Base-by-base conservation (phyloP, 352 stramenopile genomes). In the Phytophthora cajani region DNA sequence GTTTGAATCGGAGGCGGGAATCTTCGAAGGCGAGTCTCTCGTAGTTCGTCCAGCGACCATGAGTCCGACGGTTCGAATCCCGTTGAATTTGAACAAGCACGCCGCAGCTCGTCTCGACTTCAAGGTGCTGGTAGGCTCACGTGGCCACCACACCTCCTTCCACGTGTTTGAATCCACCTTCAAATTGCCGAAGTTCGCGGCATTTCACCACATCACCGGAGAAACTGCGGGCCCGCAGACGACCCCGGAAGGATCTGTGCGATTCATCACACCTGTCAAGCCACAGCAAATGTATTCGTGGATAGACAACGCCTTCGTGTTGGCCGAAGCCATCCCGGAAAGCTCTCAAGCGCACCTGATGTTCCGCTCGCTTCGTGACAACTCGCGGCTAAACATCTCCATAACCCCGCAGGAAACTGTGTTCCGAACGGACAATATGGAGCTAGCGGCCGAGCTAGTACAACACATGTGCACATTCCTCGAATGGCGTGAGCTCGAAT, bases 81-180 rank as follows among this genome's bases (percentile, higher is more conserved):
- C 80, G 12, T 55, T 95, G 23, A 78, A 85, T 44, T 71, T 94
- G 21, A 85, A 55, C 11, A 96, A 97, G 53, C 83, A 92, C 57
- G 79, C 82, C 27, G 75, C 85, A 0, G 84, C 85, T 0, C 86
- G 77, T 56, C 75, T 96, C 38, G 81, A 92, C 40, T 77, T 93
- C 51, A 92, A 88, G 62, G 72, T 91, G 40, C 75, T 92, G 53
- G 91, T 98, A 19, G 88, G 88, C n/a, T 87, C 81, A 42, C 88
- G 93, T 4, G 89, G 87, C 53, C 91, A 91, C 64, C 83, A 88
- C 46, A 74, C 79, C 17, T 84, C 82, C 17, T 94, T 98, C 61
- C 90, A 97, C 66, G 82, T 97, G 17, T 97, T 98, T 65, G 92
- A 98, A 62, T 70, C 79, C 11, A 74, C 75, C 10, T 91, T 91